Conservation (phyloP, 1,284 basidiomycete species). For the Pseudozyma pruni region DNA sequence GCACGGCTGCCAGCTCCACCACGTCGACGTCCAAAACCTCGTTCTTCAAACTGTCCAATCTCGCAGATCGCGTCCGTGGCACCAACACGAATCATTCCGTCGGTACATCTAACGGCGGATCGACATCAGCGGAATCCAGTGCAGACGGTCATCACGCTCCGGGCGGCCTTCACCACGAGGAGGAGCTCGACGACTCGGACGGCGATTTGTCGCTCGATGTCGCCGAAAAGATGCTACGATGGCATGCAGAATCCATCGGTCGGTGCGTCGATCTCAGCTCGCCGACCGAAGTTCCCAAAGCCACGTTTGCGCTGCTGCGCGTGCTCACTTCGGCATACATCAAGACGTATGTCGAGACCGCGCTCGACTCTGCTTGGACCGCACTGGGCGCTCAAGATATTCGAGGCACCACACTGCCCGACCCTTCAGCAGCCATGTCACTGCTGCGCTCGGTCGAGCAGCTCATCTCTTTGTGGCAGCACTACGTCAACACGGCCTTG, state of each 20-base stretch:
- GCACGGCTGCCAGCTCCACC: slow-evolving; percentile 35
- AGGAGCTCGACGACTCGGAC: slow-evolving; percentile 47
- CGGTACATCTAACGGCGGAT: neutral
- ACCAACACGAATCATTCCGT: slow-evolving; percentile 7
- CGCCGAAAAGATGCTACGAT: slow-evolving; percentile 63
- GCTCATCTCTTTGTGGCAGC: slow-evolving; percentile 94
- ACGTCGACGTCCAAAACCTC: slow-evolving; percentile 37
- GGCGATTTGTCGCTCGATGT: slow-evolving; percentile 60
- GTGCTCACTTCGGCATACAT: slow-evolving; percentile 90
- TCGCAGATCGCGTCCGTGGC: slow-evolving; percentile 59
- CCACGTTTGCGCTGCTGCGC: slow-evolving; percentile 84
- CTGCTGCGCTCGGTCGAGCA: slow-evolving; percentile 84
- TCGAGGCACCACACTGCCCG: slow-evolving; percentile 75
- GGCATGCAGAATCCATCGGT: slow-evolving; percentile 67
- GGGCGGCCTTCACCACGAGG: slow-evolving; percentile 13
- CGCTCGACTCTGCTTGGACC: slow-evolving; percentile 83
- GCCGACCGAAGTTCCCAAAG: slow-evolving; percentile 75
- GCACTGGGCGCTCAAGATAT: slow-evolving; percentile 78
- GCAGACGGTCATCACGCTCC: slow-evolving; percentile 14
- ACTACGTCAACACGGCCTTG: slow-evolving; percentile 90
- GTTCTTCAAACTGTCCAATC: slow-evolving; percentile 62
- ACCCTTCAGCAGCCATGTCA: slow-evolving; percentile 70
- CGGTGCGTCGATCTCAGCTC: slow-evolving; percentile 64
- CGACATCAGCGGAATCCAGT: slow-evolving; percentile 20
- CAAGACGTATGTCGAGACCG: slow-evolving; percentile 86